phyloP scores from a whole-genome alignment of 2,329 filamentous ascomycete species.

The Fusarium scirpi region DNA sequence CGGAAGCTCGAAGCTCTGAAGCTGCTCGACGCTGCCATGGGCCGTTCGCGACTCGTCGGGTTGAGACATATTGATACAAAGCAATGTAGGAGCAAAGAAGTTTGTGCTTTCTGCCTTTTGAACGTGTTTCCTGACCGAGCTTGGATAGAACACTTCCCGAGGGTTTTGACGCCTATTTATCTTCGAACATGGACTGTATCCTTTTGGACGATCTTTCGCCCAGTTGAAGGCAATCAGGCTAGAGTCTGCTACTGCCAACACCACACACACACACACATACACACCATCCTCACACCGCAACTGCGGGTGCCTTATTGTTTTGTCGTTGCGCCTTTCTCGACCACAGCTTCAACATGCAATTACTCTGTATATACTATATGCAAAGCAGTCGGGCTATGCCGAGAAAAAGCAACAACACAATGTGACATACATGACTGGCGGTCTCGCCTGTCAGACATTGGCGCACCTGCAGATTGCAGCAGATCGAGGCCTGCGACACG shows the following conservation, averaged over 20 bases:
- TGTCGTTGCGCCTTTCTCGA: not conserved
- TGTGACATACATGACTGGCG: constrained; percentile 6
- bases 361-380: not conserved
- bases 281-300: constrained; percentile 4
- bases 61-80: constrained; percentile 1
- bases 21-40: not conserved
- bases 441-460: constrained; percentile 12
- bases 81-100: not conserved
- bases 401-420: constrained; percentile 26
- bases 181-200: not conserved
- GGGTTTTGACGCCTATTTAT: constrained; percentile 21
- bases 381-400: not conserved
- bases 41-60: not conserved
- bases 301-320: constrained; percentile 17
- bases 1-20: not conserved
- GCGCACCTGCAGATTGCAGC: constrained; percentile 9
- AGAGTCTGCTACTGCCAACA: constrained; percentile 2
- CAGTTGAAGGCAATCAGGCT: constrained; percentile 5
- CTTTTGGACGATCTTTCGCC: not conserved
- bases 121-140: not conserved
- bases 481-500: constrained; percentile 7
- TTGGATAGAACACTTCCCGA: not conserved
- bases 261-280: constrained; percentile 3
- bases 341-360: not conserved
- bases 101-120: not conserved